Evolutionary conservation across 805 yeast genomes (phyloP).

Genomic region (Starmerella vitae): DNA sequence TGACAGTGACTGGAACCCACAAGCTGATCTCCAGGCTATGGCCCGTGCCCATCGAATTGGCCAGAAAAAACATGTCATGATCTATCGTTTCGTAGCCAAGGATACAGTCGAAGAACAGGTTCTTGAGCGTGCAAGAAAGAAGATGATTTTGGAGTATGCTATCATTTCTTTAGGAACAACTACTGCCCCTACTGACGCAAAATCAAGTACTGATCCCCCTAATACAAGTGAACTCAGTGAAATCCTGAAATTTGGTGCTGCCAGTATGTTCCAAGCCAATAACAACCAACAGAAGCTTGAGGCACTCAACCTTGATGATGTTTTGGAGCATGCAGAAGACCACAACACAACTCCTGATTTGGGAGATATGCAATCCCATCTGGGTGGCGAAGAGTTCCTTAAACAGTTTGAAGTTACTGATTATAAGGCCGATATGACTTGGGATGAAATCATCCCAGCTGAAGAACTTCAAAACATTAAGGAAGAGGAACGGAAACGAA

Average conservation of each 20-base stretch:
- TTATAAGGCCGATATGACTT: slow-evolving; percentile 92
- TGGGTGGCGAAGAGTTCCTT: slow-evolving; percentile 96
- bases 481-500: slow-evolving; percentile 75
- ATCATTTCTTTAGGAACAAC: slow-evolving; percentile 94
- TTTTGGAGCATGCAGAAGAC: slow-evolving; percentile 91
- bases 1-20: slow-evolving; percentile 99
- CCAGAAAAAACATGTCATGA: slow-evolving; percentile 97
- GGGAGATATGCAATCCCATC: slow-evolving; percentile 69
- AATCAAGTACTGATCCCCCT: slow-evolving; percentile 42
- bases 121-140: slow-evolving; percentile 88
- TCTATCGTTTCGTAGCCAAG: slow-evolving; percentile 91
- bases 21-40: slow-evolving; percentile 98
- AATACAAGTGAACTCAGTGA: slow-evolving; percentile 74
- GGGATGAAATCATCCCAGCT: slow-evolving; percentile 98
- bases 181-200: slow-evolving; percentile 30
- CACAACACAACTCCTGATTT: slow-evolving; percentile 91
- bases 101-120: slow-evolving; percentile 98
- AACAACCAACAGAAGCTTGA: slow-evolving; percentile 94
- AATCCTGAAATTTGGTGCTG: slow-evolving; percentile 95
- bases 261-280: slow-evolving; percentile 90
- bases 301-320: slow-evolving; percentile 89
- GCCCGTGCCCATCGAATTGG: slow-evolving; percentile 99
- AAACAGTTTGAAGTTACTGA: slow-evolving; percentile 97
- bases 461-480: slow-evolving; percentile 79
- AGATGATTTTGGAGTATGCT: slow-evolving; percentile 97